A percentile compares a stretch with the other conserved stretches of the same genome.
These are phyloP conservation scores for Fennellomyces sp. DNA, from an alignment of 371 early-diverging fungal species.

Conservation along the genomic window DNA sequence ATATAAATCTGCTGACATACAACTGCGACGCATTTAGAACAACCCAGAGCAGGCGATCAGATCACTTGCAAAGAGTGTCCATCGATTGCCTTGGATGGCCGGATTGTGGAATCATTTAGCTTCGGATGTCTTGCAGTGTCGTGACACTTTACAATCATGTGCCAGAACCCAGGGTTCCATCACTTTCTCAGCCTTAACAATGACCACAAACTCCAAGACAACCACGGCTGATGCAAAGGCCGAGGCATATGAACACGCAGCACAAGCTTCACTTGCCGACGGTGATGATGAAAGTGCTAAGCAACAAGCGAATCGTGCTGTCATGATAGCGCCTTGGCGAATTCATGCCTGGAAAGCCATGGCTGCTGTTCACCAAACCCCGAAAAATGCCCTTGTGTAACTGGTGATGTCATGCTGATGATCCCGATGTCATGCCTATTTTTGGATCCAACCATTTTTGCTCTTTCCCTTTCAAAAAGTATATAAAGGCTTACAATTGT, in stretches of 20 bases:
- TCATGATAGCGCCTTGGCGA: constrained; percentile 60
- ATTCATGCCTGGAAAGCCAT: constrained; percentile 45
- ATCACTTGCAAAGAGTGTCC: constrained; percentile 36
- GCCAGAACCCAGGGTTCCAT: constrained; percentile 13
- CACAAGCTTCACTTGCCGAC: constrained; percentile 14
- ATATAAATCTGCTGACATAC: neutral
- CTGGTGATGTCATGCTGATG: neutral
- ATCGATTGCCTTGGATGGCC: constrained; percentile 44
- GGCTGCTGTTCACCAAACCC: constrained; percentile 8
- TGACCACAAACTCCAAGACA: constrained; percentile 19
- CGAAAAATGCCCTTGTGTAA: neutral
- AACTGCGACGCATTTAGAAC: constrained; percentile 17
- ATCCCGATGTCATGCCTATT: too few relatives aligned
- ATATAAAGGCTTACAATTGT: neutral
- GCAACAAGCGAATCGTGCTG: constrained; percentile 52
- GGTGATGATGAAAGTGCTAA: constrained; percentile 1
- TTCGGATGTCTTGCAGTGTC: constrained; percentile 16
- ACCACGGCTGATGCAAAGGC: constrained; percentile 37
- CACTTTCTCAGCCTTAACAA: constrained; percentile 30
- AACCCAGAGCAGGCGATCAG: constrained; percentile 25
- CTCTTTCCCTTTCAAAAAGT: neutral
- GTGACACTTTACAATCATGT: constrained; percentile 8
- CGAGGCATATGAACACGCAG: constrained; percentile 42
- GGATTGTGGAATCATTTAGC: constrained; percentile 39
- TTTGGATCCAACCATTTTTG: too few relatives aligned